Evolutionary conservation across 139 green algal species (phyloP), one percentile per base, ranked within the genome.

Genomic region (Chlamydomonas incerta): DNA sequence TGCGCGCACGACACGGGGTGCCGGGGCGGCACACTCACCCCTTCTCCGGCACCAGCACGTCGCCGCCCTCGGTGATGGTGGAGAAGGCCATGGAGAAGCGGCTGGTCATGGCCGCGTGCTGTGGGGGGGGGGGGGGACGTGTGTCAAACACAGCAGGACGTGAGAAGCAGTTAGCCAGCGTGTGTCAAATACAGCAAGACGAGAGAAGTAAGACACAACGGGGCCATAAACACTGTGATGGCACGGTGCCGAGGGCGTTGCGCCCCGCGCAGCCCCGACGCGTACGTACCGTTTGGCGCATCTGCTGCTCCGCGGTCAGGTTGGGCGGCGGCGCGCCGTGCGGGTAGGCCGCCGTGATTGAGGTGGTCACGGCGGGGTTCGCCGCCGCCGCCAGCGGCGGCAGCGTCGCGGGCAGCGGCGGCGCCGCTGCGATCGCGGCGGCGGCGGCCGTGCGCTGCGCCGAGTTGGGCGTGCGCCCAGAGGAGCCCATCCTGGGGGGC

Each of bases 81-180:
- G 79, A 85, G 79, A 85, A 85, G 47, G 79, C 79, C 65, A 85
- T 50, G 9, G 79, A 85, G 66, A 76, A 76, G 79, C 79, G 79
- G 3, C 33, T 62, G 21, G 79, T 85, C 79, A 85, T 85, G 21
- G 79, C 79, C 31, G 79, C 79, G 41, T 50, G 41, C 20, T 63
- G 55, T 10, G 55, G n/a, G n/a, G 52, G 52, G 13, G 13, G 13
- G 15, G 13, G 52, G 13, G 52, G 15, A 21, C 15, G 52, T 58
- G 52, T 15, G 52, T 13, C 15, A 58, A n/a, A n/a, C n/a, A n/a
- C n/a, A n/a, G n/a, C n/a, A n/a, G n/a, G n/a, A n/a, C n/a, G n/a
- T n/a, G n/a, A n/a, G n/a, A n/a, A n/a, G n/a, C n/a, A n/a, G n/a
- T n/a, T n/a, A n/a, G n/a, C n/a, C n/a, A n/a, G n/a, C n/a, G n/a